Percentiles rank a stretch among this genome's conserved stretches.
Conservation (phyloP, 805 yeast genomes). For the Clavispora asparagi region DNA sequence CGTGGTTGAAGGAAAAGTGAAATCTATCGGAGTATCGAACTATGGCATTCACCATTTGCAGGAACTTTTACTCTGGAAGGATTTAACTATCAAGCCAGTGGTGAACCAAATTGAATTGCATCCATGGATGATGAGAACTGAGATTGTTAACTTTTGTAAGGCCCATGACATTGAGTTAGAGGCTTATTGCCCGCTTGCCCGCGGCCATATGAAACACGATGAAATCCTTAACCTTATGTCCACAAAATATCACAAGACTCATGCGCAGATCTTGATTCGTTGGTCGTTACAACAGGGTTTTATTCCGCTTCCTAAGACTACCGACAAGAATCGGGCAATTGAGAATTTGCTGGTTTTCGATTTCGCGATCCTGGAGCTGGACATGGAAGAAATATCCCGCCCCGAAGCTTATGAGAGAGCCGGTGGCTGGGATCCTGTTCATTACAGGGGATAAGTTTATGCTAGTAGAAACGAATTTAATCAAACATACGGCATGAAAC, state of each 20-base stretch:
- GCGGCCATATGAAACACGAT: slow-evolving; percentile 56
- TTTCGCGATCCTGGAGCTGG: neutral
- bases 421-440: neutral
- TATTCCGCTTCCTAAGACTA: neutral
- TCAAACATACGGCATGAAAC: too few species aligned
- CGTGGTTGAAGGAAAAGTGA: slow-evolving; percentile 30
- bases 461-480: too few species aligned
- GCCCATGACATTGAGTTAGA: slow-evolving; percentile 36
- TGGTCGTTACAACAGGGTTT: slow-evolving; percentile 1
- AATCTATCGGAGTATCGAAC: slow-evolving; percentile 57
- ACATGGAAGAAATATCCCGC: neutral
- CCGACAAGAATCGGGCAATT: neutral
- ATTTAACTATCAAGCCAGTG: slow-evolving; percentile 40
- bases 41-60: slow-evolving; percentile 23
- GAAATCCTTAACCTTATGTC: slow-evolving; percentile 22
- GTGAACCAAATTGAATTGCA: slow-evolving; percentile 45
- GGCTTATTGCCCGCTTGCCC: slow-evolving; percentile 57
- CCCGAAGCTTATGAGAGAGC: neutral
- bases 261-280: neutral
- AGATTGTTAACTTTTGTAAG: slow-evolving; percentile 34
- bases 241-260: slow-evolving; percentile 4
- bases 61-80: slow-evolving; percentile 5
- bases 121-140: slow-evolving; percentile 34
- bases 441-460: neutral
- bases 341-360: neutral